These are phyloP conservation scores for Peronospora destructor DNA, from an alignment of 352 stramenopile genomes.

Conservation along the genomic window DNA sequence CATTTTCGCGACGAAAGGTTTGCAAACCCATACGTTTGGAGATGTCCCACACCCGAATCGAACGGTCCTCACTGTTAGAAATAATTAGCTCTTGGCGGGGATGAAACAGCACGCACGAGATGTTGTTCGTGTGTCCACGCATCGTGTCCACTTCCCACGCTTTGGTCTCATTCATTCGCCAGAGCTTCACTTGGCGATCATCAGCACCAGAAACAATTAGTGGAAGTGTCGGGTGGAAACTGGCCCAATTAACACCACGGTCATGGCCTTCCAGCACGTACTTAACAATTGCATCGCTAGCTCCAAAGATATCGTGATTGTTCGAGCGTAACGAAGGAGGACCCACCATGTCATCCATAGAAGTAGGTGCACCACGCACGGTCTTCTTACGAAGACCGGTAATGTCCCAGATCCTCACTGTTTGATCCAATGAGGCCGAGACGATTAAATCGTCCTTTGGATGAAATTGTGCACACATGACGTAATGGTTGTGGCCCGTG, in stretches of 20 bases:
- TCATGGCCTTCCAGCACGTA: slow-evolving; percentile 99
- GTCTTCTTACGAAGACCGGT: slow-evolving; percentile 98
- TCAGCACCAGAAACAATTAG: slow-evolving; percentile 98
- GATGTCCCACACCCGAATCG: slow-evolving; percentile 99
- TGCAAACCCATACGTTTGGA: slow-evolving; percentile 97
- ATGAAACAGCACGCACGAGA: slow-evolving; percentile 99
- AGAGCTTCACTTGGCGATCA: slow-evolving; percentile 99
- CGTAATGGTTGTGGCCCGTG: slow-evolving; percentile 99
- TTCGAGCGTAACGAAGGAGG: slow-evolving; percentile 41
- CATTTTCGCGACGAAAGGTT: slow-evolving; percentile 97
- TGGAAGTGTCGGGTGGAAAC: slow-evolving; percentile 97
- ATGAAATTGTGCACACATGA: slow-evolving; percentile 99
- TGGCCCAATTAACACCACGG: slow-evolving; percentile 98
- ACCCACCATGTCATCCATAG: slow-evolving; percentile 66
- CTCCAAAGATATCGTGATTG: slow-evolving; percentile 96
- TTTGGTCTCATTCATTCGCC: slow-evolving; percentile 99
- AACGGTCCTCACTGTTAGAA: slow-evolving; percentile 98
- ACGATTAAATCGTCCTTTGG: slow-evolving; percentile 99
- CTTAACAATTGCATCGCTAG: slow-evolving; percentile 98
- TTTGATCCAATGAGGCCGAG: slow-evolving; percentile 97
- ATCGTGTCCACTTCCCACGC: slow-evolving; percentile 99
- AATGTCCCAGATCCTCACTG: slow-evolving; percentile 98
- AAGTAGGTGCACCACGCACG: slow-evolving; percentile 83
- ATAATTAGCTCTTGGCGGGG: slow-evolving; percentile 98
- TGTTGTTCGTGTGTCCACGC: slow-evolving; percentile 99